Percentiles rank a stretch among this genome's conserved stretches.
phyloP scores from a whole-genome alignment of 805 yeast genomes.

The Cyberlindnera petersonii region DNA sequence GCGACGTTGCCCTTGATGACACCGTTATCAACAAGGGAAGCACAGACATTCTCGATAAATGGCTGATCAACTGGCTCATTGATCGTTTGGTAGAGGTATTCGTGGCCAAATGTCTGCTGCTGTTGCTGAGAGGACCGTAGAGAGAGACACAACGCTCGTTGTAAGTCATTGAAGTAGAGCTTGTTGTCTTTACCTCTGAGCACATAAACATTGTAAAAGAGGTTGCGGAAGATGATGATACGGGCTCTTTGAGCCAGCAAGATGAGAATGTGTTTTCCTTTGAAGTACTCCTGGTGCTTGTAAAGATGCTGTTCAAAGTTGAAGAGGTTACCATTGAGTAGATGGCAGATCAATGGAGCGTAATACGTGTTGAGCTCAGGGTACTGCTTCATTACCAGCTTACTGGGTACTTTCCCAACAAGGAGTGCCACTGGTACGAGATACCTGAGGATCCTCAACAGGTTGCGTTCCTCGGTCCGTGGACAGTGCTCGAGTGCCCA shows the following conservation, averaged over 20 bases:
- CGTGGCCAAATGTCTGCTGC: constrained; percentile 12
- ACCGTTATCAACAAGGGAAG: constrained; percentile 50
- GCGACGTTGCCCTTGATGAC: constrained; percentile 49
- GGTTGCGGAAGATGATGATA: constrained; percentile 44
- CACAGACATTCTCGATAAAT: constrained; percentile 46
- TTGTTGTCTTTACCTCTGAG: constrained; percentile 4
- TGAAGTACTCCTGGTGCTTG: constrained; percentile 37
- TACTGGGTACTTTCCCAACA: constrained; percentile 48
- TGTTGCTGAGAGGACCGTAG: constrained; percentile 21
- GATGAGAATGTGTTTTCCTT: constrained; percentile 35
- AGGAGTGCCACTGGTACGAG: constrained; percentile 50
- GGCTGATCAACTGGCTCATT: constrained; percentile 29
- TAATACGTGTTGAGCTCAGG: constrained; percentile 34
- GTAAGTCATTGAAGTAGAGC: constrained; percentile 16
- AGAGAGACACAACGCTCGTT: constrained; percentile 25
- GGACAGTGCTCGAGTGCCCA: constrained; percentile 36
- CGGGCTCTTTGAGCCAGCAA: constrained; percentile 44
- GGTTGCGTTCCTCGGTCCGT: constrained; percentile 11
- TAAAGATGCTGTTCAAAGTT: constrained; percentile 33
- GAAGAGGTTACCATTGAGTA: constrained; percentile 41
- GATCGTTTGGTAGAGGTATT: constrained; percentile 28
- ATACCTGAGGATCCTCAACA: constrained; percentile 37
- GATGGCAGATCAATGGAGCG: constrained; percentile 32
- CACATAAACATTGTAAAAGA: constrained; percentile 26
- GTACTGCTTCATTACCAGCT: constrained; percentile 24